A percentile compares a stretch with the other conserved stretches of the same genome.
These are phyloP conservation scores for Cercospora berteroae DNA, from an alignment of 2,329 filamentous ascomycete genomes.

Conservation along the genomic window DNA sequence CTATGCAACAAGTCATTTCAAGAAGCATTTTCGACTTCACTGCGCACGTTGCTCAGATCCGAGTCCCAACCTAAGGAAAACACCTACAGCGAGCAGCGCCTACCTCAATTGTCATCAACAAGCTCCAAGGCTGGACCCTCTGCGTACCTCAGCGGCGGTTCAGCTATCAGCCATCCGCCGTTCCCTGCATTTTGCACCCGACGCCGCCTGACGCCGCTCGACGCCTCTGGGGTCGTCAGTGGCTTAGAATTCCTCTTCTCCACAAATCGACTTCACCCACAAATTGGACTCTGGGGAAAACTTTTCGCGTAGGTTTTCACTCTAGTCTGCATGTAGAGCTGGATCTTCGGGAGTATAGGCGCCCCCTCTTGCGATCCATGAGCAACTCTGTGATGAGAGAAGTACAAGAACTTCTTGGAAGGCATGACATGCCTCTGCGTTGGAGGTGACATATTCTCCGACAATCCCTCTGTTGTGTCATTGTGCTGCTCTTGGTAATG, in stretches of 20 bases:
- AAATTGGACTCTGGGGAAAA: neutral
- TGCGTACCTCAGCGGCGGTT: neutral
- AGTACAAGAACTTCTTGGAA: neutral
- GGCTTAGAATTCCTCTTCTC: neutral
- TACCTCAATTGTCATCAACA: neutral
- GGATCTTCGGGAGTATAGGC: neutral
- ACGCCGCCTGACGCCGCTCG: neutral
- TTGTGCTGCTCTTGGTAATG: neutral
- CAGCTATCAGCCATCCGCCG: neutral
- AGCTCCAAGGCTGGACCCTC: neutral
- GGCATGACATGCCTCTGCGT: neutral
- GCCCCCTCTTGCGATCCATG: neutral
- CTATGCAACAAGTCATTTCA: neutral
- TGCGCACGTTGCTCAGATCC: neutral
- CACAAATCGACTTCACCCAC: neutral
- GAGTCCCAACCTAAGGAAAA: neutral
- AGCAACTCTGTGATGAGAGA: neutral
- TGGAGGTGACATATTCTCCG: neutral
- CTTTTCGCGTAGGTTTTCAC: neutral
- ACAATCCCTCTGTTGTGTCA: neutral
- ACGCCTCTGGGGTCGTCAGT: neutral
- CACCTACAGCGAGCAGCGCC: neutral
- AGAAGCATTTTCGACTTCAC: neutral
- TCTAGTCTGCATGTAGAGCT: neutral
- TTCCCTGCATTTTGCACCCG: neutral